Conservation (phyloP, 257 asterid genomes). For the Scutellaria galericulata region DNA sequence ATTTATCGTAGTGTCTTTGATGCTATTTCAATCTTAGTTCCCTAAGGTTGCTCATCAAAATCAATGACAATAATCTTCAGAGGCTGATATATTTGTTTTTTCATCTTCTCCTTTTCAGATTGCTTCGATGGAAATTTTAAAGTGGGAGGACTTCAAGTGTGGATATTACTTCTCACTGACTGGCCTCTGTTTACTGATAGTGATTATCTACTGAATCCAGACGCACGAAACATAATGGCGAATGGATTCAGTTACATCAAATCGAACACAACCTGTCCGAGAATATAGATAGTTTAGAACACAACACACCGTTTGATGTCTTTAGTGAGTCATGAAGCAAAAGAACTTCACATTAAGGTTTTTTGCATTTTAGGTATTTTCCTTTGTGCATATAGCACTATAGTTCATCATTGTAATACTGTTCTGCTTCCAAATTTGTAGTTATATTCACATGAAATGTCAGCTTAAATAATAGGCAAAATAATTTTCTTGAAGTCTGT, state of each 20-base stretch:
- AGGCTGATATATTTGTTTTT: neutral
- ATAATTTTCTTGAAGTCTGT: neutral
- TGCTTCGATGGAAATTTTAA: conserved; percentile 2
- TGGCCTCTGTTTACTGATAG: conserved; percentile 23
- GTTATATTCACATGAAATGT: neutral
- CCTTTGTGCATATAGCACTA: neutral
- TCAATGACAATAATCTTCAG: neutral
- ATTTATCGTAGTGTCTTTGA: neutral
- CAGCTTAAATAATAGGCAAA: neutral
- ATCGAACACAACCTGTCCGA: neutral
- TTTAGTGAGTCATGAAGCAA: conserved; percentile 26
- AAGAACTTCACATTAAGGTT: conserved; percentile 20
- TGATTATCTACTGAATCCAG: conserved; percentile 20
- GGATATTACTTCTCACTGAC: conserved; percentile 25
- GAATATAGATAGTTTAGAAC: conserved; percentile 30
- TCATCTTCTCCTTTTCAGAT: conserved; percentile 21
- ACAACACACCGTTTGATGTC: conserved; percentile 17
- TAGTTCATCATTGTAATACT: conserved; percentile 16
- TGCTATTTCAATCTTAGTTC: neutral
- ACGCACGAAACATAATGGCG: conserved; percentile 1
- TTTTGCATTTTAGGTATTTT: neutral
- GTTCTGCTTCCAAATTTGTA: neutral
- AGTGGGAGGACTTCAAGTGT: conserved; percentile 30
- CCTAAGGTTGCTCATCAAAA: neutral
- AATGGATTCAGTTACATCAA: conserved; percentile 20